These are phyloP conservation scores for Sporisorium graminicola DNA, from an alignment of 1,284 basidiomycete genomes.

Conservation along the genomic window DNA sequence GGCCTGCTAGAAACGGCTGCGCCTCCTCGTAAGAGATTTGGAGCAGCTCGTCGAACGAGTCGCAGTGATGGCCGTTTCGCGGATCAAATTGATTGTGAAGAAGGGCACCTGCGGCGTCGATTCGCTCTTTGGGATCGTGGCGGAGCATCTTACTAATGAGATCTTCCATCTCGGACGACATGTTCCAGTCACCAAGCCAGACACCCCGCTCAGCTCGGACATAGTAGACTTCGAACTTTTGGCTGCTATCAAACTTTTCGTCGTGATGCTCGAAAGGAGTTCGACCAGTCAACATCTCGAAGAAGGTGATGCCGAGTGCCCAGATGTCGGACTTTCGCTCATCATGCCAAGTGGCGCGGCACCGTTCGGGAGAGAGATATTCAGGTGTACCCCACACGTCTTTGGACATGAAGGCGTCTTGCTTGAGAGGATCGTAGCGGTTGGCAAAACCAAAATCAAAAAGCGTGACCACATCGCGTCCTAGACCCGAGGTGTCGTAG, in stretches of 20 bases:
- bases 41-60: conserved; percentile 46
- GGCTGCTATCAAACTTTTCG: conserved; percentile 51
- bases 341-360: conserved; percentile 50
- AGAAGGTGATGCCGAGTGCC: conserved; percentile 63
- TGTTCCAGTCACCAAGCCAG: conserved; percentile 54
- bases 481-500: conserved; percentile 42
- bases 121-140: conserved; percentile 30
- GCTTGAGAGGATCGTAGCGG: conserved; percentile 43
- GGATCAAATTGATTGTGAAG: conserved; percentile 46
- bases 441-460: conserved; percentile 64
- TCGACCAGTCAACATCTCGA: conserved; percentile 61
- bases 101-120: conserved; percentile 46
- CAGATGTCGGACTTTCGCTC: conserved; percentile 59
- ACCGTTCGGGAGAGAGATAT: conserved; percentile 60
- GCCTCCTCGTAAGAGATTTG: conserved; percentile 35
- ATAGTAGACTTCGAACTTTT: conserved; percentile 58
- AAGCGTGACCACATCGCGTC: conserved; percentile 29
- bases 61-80: conserved; percentile 10
- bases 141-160: conserved; percentile 54
- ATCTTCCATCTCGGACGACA: conserved; percentile 45
- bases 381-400: conserved; percentile 59
- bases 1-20: neutral
- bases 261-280: conserved; percentile 61
- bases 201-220: conserved; percentile 39
- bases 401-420: conserved; percentile 45